These are phyloP conservation scores for Coemansia sp. DNA, from an alignment of 192 early-diverging fungal species.

Conservation along the genomic window DNA sequence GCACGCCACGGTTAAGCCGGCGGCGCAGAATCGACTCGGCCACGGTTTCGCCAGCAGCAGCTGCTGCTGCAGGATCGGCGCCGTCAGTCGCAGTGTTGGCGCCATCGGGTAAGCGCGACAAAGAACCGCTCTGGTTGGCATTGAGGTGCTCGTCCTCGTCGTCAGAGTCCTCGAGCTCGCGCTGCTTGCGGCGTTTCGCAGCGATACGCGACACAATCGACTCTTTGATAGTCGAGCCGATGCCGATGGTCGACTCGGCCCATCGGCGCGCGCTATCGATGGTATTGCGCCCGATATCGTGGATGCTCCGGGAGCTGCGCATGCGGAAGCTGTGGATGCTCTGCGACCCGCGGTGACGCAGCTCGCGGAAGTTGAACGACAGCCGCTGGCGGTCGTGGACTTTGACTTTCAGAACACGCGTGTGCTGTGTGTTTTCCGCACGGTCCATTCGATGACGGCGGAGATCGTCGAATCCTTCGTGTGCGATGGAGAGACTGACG, in stretches of 20 bases:
- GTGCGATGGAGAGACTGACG: slow-evolving; percentile 73
- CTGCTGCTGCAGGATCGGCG: neutral
- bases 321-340: slow-evolving; percentile 56
- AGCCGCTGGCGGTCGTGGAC: slow-evolving; percentile 56
- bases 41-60: slow-evolving; percentile 1
- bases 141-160: slow-evolving; percentile 43
- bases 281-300: slow-evolving; percentile 39
- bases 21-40: slow-evolving; percentile 39
- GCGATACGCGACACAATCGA: slow-evolving; percentile 35
- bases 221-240: slow-evolving; percentile 29
- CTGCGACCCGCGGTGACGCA: slow-evolving; percentile 47
- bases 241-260: slow-evolving; percentile 18
- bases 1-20: slow-evolving; percentile 33
- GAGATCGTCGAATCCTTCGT: slow-evolving; percentile 75
- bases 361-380: slow-evolving; percentile 49
- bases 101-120: neutral
- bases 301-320: slow-evolving; percentile 49
- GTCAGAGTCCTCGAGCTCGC: slow-evolving; percentile 55
- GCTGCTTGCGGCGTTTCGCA: slow-evolving; percentile 50
- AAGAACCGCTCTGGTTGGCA: neutral
- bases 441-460: slow-evolving; percentile 67
- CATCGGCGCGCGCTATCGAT: slow-evolving; percentile 29
- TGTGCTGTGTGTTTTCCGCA: slow-evolving; percentile 61
- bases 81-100: neutral
- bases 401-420: slow-evolving; percentile 58